A percentile compares a stretch with the other conserved stretches of the same genome.
phyloP scores from a whole-genome alignment of 108 stramenopile genomes.

The Nitzschia inconspicua region DNA sequence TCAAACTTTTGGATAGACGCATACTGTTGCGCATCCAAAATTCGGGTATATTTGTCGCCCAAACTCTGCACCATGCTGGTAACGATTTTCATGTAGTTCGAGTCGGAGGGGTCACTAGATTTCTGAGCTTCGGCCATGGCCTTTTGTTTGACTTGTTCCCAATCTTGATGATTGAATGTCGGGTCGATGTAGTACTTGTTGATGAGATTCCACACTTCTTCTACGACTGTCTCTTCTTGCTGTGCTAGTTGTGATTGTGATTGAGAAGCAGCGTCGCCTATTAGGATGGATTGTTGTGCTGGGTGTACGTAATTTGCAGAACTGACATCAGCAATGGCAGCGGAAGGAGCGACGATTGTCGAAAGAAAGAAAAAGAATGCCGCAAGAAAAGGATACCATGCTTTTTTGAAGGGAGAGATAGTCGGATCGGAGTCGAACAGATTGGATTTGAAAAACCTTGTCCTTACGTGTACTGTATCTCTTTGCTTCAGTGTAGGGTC shows the following conservation, averaged over 20 bases:
- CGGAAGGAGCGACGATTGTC: background rate
- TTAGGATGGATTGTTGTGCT: background rate
- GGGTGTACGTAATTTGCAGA: background rate
- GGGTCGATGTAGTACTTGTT: conserved; percentile 76
- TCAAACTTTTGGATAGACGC: conserved; percentile 82
- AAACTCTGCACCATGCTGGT: conserved; percentile 64
- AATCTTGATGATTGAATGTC: conserved; percentile 58
- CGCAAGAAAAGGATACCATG: background rate
- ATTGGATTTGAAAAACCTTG: too few relatives aligned
- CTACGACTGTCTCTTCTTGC: conserved; percentile 36
- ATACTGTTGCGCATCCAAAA: conserved; percentile 59
- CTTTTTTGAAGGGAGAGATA: background rate
- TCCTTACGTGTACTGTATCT: background rate
- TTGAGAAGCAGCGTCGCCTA: too few relatives aligned
- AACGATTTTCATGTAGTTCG: conserved; percentile 51
- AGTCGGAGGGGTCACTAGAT: background rate
- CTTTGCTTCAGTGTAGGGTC: background rate
- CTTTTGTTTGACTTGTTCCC: conserved; percentile 25
- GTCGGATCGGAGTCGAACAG: background rate
- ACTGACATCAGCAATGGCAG: background rate
- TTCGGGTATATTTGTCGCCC: conserved; percentile 78
- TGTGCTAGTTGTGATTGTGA: too few relatives aligned
- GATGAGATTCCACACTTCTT: conserved; percentile 77
- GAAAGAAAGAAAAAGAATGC: background rate
- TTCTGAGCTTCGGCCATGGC: background rate